Evolutionary conservation across 2,329 filamentous ascomycete species (phyloP).

Genomic region (Alternaria burnsii): DNA sequence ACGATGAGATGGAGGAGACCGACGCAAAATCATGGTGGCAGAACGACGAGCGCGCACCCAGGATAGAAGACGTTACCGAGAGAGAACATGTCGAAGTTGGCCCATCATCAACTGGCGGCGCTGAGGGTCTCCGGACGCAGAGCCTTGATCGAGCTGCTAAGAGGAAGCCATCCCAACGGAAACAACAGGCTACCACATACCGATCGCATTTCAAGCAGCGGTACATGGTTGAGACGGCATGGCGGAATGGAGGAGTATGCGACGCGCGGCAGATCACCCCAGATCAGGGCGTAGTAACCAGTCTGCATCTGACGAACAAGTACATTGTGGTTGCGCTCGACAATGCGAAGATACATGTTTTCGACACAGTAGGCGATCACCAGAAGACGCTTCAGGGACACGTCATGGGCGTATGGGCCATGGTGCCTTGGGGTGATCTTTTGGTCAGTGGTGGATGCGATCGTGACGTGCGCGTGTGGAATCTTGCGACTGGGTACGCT

Average conservation of each 20-base stretch:
- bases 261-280: conserved; percentile 90
- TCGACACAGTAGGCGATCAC: conserved; percentile 87
- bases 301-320: conserved; percentile 89
- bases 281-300: conserved; percentile 96
- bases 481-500: conserved; percentile 86
- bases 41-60: conserved; percentile 36
- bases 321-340: conserved; percentile 98
- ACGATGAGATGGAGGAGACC: conserved; percentile 39
- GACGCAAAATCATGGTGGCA: conserved; percentile 37
- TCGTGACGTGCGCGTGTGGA: conserved; percentile 95
- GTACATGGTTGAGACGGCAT: conserved; percentile 96
- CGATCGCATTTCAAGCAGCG: conserved; percentile 97
- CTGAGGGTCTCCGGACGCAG: conserved; percentile 59
- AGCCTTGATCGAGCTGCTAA: conserved; percentile 65
- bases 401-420: conserved; percentile 99
- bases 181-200: conserved; percentile 79
- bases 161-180: conserved; percentile 48
- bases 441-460: conserved; percentile 97
- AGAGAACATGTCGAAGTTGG: conserved; percentile 41
- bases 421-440: conserved; percentile 97
- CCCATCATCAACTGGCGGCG: conserved; percentile 57
- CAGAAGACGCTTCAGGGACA: conserved; percentile 92
- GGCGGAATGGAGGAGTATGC: conserved; percentile 88
- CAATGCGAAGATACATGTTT: conserved; percentile 98
- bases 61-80: conserved; percentile 35